Percentiles rank a stretch among this genome's conserved stretches.
Conservation (phyloP, 768 basidiomycete species). For the Lanmaoa rubissima region DNA sequence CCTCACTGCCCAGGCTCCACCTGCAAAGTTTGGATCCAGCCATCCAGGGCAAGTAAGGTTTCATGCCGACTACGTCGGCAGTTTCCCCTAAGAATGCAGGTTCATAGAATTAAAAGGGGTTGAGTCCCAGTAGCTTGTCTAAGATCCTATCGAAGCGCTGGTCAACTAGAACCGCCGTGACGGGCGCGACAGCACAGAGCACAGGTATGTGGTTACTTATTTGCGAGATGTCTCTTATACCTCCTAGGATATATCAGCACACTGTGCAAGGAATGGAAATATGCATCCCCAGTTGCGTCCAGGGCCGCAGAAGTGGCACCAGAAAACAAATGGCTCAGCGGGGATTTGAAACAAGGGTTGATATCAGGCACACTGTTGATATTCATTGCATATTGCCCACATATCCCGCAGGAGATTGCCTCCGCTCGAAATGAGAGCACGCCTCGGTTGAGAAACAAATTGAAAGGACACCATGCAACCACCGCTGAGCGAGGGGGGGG, state of each 20-base stretch:
- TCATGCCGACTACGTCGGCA: background rate
- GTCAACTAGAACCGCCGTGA: background rate
- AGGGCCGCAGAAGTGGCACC: background rate
- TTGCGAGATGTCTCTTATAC: background rate
- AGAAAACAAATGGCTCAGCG: background rate
- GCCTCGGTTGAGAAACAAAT: background rate
- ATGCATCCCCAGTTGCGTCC: background rate
- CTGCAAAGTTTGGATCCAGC: background rate
- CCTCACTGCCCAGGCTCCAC: background rate
- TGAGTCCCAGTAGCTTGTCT: background rate
- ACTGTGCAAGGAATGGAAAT: background rate
- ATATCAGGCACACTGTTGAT: background rate
- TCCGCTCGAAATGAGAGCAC: background rate
- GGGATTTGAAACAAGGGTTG: background rate
- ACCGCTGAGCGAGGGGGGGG: background rate
- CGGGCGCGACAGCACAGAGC: background rate
- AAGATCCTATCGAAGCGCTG: background rate
- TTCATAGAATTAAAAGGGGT: background rate
- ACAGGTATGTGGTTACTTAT: background rate
- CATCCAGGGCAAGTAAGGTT: conserved; percentile 9
- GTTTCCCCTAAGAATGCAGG: background rate
- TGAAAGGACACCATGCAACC: background rate
- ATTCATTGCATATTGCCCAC: background rate
- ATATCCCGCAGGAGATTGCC: background rate
- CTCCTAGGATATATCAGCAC: no score